These are phyloP conservation scores for Phytophthora agathidicida DNA, from an alignment of 352 stramenopile species.

Conservation along the genomic window DNA sequence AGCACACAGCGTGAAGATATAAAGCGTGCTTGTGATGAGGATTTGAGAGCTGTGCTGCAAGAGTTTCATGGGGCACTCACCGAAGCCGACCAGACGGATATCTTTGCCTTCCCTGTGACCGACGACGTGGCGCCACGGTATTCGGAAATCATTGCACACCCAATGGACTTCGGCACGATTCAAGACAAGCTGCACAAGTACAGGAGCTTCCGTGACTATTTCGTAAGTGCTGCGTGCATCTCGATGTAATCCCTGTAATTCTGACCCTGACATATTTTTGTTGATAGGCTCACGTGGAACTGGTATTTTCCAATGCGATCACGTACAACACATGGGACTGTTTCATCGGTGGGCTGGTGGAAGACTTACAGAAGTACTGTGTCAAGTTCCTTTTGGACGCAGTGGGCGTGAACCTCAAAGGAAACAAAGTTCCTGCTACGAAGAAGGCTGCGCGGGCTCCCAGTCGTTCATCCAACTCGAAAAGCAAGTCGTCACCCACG, in stretches of 20 bases:
- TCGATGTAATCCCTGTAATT: not conserved
- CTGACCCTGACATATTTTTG: conserved; percentile 2
- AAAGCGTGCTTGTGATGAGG: conserved; percentile 58
- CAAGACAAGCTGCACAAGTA: conserved; percentile 80
- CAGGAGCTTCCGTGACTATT: conserved; percentile 74
- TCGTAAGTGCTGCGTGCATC: conserved; percentile 51
- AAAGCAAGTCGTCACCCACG: conserved; percentile 23
- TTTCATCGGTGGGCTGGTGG: conserved; percentile 62
- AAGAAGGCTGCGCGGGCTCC: conserved; percentile 10
- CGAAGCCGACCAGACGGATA: conserved; percentile 73
- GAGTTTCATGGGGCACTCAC: conserved; percentile 78
- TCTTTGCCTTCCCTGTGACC: conserved; percentile 91
- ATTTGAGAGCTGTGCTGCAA: conserved; percentile 58
- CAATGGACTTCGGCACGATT: conserved; percentile 96
- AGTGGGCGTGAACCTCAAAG: conserved; percentile 43
- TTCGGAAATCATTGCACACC: conserved; percentile 84
- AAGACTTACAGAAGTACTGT: conserved; percentile 73
- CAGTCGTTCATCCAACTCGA: conserved; percentile 1
- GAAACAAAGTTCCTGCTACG: conserved; percentile 18
- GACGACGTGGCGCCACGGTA: conserved; percentile 94
- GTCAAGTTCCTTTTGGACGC: conserved; percentile 79
- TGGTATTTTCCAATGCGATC: conserved; percentile 85
- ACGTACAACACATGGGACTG: conserved; percentile 78
- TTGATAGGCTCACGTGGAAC: conserved; percentile 66
- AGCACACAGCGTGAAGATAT: conserved; percentile 59